A percentile compares a stretch with the other conserved stretches of the same genome.
phyloP scores from a whole-genome alignment of 176 grass and related monocot species.

The Saccharum spontaneum region DNA sequence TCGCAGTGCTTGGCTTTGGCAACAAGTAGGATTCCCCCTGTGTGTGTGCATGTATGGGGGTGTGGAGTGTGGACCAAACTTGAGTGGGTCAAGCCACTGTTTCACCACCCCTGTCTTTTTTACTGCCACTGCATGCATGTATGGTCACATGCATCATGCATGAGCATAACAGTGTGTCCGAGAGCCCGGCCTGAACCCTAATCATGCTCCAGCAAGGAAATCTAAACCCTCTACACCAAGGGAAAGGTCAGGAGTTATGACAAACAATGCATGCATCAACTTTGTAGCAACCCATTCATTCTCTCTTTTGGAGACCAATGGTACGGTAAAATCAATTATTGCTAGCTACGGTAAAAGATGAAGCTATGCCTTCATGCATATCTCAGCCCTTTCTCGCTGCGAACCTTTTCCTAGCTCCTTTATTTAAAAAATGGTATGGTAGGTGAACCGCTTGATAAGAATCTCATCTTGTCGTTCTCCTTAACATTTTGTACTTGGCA shows the following conservation, averaged over 20 bases:
- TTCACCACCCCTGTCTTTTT: neutral
- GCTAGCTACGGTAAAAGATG: slow-evolving; percentile 2
- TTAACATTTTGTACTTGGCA: slow-evolving; percentile 33
- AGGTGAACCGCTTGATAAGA: neutral
- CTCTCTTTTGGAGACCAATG: no score
- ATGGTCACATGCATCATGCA: neutral
- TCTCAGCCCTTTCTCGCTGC: neutral
- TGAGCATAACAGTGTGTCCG: no score
- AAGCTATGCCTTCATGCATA: neutral
- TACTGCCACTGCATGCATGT: neutral
- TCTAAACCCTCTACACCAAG: neutral
- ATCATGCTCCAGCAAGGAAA: no score
- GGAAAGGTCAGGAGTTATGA: neutral
- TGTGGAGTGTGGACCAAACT: slow-evolving; percentile 17
- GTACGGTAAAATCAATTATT: no score
- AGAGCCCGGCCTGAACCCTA: no score
- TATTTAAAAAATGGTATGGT: neutral
- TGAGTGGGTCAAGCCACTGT: slow-evolving; percentile 21
- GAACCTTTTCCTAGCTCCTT: neutral
- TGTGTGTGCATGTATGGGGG: neutral
- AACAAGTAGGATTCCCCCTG: slow-evolving; percentile 41
- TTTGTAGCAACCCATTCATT: neutral
- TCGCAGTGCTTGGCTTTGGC: slow-evolving; percentile 49
- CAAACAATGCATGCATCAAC: neutral
- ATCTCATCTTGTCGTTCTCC: slow-evolving; percentile 30